Evolutionary conservation across 768 basidiomycete genomes (phyloP).

Genomic region (Mycena crocata): DNA sequence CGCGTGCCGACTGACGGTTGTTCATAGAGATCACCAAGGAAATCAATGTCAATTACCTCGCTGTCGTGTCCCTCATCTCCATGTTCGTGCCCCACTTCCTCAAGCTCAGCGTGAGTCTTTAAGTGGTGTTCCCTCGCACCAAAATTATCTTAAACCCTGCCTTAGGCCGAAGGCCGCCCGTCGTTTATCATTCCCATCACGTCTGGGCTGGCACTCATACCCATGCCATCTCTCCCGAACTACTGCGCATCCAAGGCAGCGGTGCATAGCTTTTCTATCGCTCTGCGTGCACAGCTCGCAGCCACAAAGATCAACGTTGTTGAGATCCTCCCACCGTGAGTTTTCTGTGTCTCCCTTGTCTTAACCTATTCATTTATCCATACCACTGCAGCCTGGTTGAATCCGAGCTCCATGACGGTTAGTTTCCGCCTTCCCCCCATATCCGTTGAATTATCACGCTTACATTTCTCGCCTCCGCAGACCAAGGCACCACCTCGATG

Average conservation of each 20-base stretch:
- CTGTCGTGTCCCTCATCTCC: conserved; percentile 60
- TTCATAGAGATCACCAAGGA: conserved; percentile 57
- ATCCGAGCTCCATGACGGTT: conserved; percentile 72
- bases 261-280: conserved; percentile 61
- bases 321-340: conserved; percentile 71
- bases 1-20: conserved; percentile 1
- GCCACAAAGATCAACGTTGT: conserved; percentile 64
- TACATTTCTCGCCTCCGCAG: conserved; percentile 42
- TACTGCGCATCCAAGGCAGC: conserved; percentile 73
- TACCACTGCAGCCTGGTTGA: conserved; percentile 59
- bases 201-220: conserved; percentile 62
- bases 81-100: conserved; percentile 67
- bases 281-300: conserved; percentile 58
- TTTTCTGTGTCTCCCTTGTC: conserved; percentile 11
- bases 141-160: neutral
- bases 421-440: conserved; percentile 33
- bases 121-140: neutral
- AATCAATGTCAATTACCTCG: conserved; percentile 65
- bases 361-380: neutral
- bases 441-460: neutral
- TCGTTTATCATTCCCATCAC: conserved; percentile 64
- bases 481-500: conserved; percentile 60
- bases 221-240: conserved; percentile 54
- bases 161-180: conserved; percentile 57
- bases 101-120: conserved; percentile 57